Conservation (phyloP, 2,329 filamentous ascomycete genomes). For the Alternaria brassicae region DNA sequence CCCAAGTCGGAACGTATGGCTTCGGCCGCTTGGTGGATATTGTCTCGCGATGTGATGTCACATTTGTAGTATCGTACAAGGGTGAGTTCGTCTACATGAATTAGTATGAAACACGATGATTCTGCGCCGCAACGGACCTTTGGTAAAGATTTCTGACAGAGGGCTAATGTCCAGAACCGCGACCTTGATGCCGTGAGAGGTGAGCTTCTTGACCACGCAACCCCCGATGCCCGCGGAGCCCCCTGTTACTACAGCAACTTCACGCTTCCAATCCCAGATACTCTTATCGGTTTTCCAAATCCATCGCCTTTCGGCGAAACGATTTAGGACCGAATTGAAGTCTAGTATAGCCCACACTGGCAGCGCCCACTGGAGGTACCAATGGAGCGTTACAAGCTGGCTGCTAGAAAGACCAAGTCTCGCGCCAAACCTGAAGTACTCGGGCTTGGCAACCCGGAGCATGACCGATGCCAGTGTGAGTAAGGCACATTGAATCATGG, state of each 20-base stretch:
- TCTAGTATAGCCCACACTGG: slow-evolving; percentile 33
- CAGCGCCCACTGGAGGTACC: slow-evolving; percentile 37
- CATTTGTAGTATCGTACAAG: slow-evolving; percentile 41
- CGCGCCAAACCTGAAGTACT: slow-evolving; percentile 27
- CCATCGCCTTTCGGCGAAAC: slow-evolving; percentile 52
- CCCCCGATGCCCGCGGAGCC: slow-evolving; percentile 48
- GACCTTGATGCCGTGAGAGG: slow-evolving; percentile 42
- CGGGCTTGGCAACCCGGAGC: slow-evolving; percentile 27
- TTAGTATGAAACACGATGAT: slow-evolving; percentile 18
- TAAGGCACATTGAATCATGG: slow-evolving; percentile 33
- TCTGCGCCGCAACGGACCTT: slow-evolving; percentile 26
- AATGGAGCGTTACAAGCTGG: slow-evolving; percentile 33
- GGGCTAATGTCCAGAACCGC: slow-evolving; percentile 47
- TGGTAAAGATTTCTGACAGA: slow-evolving; percentile 35
- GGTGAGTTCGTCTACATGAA: slow-evolving; percentile 26
- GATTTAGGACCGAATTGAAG: slow-evolving; percentile 37
- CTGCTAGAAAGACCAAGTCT: slow-evolving; percentile 31
- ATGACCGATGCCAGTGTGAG: slow-evolving; percentile 26
- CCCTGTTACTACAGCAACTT: slow-evolving; percentile 49
- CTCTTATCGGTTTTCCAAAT: slow-evolving; percentile 39
- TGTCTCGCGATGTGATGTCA: slow-evolving; percentile 42
- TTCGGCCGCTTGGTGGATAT: slow-evolving; percentile 38
- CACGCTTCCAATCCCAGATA: slow-evolving; percentile 41
- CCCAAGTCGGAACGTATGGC: slow-evolving; percentile 45
- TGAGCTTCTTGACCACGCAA: slow-evolving; percentile 41